These are phyloP conservation scores for Gypsophila paniculata DNA, from an alignment of 179 eudicot genomes.

Conservation along the genomic window DNA sequence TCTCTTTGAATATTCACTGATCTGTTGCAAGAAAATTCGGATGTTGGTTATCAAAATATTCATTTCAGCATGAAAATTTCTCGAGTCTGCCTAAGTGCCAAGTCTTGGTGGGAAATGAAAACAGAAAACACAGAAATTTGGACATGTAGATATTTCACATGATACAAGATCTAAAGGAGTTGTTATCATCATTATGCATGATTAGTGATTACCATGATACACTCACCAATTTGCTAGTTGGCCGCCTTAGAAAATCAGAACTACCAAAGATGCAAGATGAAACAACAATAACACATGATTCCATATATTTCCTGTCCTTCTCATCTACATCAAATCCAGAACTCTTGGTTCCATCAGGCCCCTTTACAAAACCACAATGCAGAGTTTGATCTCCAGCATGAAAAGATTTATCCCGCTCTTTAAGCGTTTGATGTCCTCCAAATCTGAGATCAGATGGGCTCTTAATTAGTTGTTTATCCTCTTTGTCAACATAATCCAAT, in stretches of 20 bases:
- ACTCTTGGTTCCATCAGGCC: constrained; percentile 55
- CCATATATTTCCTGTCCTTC: constrained; percentile 66
- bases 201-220: not conserved
- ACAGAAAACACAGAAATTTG: not conserved
- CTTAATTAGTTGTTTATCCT: constrained; percentile 34
- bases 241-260: constrained; percentile 93
- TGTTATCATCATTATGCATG: constrained; percentile 7
- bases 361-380: constrained; percentile 92
- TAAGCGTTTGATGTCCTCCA: constrained; percentile 87
- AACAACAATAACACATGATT: constrained; percentile 63
- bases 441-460: constrained; percentile 52
- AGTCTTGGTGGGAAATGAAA: not conserved
- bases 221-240: constrained; percentile 80
- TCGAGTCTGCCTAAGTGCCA: constrained; percentile 6
- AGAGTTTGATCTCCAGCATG: constrained; percentile 63
- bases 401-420: constrained; percentile 75
- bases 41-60: not conserved
- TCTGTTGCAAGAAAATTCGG: constrained; percentile 50
- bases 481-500: constrained; percentile 53
- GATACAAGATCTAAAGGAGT: not conserved
- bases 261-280: constrained; percentile 98
- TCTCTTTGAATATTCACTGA: constrained; percentile 80
- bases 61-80: not conserved
- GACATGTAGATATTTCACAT: not conserved
- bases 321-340: constrained; percentile 76